These are phyloP conservation scores for Leccinum solheimii DNA, from an alignment of 1,284 basidiomycete species.

Conservation along the genomic window DNA sequence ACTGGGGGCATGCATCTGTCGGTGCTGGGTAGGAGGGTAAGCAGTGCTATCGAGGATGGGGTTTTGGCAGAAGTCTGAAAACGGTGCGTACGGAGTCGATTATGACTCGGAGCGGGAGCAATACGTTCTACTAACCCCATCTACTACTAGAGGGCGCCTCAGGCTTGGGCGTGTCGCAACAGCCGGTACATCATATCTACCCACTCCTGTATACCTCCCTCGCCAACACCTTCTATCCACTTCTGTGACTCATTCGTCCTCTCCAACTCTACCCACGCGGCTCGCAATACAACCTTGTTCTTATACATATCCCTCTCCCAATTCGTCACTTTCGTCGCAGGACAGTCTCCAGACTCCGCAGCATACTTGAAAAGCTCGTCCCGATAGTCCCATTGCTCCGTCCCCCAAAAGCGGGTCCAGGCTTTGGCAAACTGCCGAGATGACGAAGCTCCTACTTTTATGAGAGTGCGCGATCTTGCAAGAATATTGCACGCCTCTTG, in stretches of 20 bases:
- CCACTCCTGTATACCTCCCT: conserved; percentile 60
- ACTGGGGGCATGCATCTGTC: conserved; percentile 35
- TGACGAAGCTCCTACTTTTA: conserved; percentile 32
- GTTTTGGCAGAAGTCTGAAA: background rate
- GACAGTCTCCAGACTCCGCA: conserved; percentile 33
- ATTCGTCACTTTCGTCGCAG: conserved; percentile 40
- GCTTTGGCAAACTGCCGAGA: conserved; percentile 45
- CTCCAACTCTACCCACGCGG: conserved; percentile 61
- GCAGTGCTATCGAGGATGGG: background rate
- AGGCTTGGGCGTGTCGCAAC: conserved; percentile 37
- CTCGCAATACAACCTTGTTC: conserved; percentile 50
- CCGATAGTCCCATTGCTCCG: conserved; percentile 69
- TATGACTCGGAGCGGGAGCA: background rate
- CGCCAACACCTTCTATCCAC: conserved; percentile 64
- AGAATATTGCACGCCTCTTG: conserved; percentile 50
- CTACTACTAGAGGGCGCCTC: background rate
- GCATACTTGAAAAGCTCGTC: conserved; percentile 56
- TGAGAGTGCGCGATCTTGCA: conserved; percentile 47
- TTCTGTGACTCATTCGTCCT: conserved; percentile 52
- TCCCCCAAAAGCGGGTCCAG: conserved; percentile 54
- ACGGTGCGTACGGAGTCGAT: background rate
- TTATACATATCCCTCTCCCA: conserved; percentile 63
- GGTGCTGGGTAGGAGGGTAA: conserved; percentile 34
- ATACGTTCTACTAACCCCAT: background rate
- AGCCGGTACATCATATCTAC: conserved; percentile 54